phyloP scores from a whole-genome alignment of 2,329 filamentous ascomycete species.

The Pseudogymnoascus sp. region DNA sequence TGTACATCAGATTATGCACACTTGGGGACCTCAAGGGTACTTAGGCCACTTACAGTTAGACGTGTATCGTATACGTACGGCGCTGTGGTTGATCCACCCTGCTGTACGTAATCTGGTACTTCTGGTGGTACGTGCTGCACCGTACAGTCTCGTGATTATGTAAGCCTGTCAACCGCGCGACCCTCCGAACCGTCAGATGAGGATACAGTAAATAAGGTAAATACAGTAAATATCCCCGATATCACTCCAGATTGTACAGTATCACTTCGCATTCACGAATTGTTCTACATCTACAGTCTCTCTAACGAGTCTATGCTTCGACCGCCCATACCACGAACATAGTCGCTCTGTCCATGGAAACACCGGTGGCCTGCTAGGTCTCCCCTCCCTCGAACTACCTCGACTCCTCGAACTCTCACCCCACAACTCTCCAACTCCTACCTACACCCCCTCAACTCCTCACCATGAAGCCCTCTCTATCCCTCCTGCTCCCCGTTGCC shows the following conservation, averaged over 20 bases:
- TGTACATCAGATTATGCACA: conserved; percentile 1
- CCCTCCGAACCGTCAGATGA: not conserved
- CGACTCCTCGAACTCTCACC: not conserved
- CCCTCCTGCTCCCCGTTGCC: conserved; percentile 40
- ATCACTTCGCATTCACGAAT: not conserved
- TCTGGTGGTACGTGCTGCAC: not conserved
- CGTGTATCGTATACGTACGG: not conserved
- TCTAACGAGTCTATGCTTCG: not conserved
- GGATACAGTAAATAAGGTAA: not conserved
- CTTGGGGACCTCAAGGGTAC: not conserved
- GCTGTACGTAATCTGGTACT: not conserved
- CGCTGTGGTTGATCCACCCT: not conserved
- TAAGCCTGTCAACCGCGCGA: not conserved
- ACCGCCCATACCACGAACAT: not conserved
- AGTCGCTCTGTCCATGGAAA: not conserved
- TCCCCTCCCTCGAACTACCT: not conserved
- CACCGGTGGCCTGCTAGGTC: not conserved
- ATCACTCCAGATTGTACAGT: not conserved
- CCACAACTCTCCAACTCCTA: not conserved
- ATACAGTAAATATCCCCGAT: not conserved
- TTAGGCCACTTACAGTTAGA: not conserved
- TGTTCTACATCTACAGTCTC: no score
- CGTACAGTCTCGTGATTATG: not conserved
- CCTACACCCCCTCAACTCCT: not conserved
- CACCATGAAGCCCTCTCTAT: conserved; percentile 44